A percentile compares a stretch with the other conserved stretches of the same genome.
Evolutionary conservation across 306 rosid species (phyloP).

Genomic region (Begonia loranthoides): DNA sequence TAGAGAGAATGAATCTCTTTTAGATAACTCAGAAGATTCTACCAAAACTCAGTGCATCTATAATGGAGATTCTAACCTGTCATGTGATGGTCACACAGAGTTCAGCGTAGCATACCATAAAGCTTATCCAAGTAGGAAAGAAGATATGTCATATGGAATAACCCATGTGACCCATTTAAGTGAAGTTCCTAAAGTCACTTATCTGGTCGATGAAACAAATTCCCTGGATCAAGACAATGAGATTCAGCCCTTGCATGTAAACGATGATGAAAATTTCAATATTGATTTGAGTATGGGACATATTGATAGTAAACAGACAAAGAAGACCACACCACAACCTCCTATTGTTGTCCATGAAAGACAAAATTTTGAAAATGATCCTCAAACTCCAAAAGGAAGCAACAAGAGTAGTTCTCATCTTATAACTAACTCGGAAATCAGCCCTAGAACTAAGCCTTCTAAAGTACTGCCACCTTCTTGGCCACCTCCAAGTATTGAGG

Average conservation of each 20-base stretch:
- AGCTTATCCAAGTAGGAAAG: slow-evolving; percentile 22
- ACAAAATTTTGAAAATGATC: slow-evolving; percentile 18
- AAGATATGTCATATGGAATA: slow-evolving; percentile 24
- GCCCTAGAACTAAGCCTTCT: slow-evolving; percentile 69
- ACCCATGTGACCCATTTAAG: slow-evolving; percentile 24
- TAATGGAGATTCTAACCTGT: slow-evolving; percentile 34
- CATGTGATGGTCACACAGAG: slow-evolving; percentile 36
- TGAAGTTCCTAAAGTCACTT: slow-evolving; percentile 37
- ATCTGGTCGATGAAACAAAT: slow-evolving; percentile 29
- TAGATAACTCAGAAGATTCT: slow-evolving; percentile 45
- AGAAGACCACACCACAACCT: slow-evolving; percentile 18
- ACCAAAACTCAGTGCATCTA: slow-evolving; percentile 31
- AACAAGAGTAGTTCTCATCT: slow-evolving; percentile 24
- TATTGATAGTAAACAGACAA: slow-evolving; percentile 30
- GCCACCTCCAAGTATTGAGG: slow-evolving; percentile 67
- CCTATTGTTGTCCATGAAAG: slow-evolving; percentile 19
- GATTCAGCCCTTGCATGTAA: too few species aligned
- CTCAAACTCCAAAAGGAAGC: slow-evolving; percentile 18
- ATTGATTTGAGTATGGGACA: slow-evolving; percentile 29
- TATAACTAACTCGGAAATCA: slow-evolving; percentile 53
- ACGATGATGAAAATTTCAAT: slow-evolving; percentile 38
- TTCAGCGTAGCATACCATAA: slow-evolving; percentile 47
- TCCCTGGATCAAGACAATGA: slow-evolving; percentile 9
- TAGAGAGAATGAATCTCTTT: slow-evolving; percentile 49
- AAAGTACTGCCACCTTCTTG: slow-evolving; percentile 81